phyloP scores from a whole-genome alignment of 305 asterid genomes.

The Fraxinus paxiana region DNA sequence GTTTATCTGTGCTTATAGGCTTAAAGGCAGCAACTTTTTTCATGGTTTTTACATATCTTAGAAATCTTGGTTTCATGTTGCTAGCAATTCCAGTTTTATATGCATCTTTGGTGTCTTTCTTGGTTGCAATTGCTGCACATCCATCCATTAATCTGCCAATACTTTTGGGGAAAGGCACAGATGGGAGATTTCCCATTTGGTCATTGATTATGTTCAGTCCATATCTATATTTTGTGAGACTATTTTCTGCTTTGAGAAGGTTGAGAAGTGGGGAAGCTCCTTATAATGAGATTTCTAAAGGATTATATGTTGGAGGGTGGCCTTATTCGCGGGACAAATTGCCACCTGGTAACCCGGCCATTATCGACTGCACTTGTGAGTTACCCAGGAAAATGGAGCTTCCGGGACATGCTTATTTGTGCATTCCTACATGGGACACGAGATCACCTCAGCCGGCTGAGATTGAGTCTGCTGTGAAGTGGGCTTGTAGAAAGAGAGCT shows the following conservation, averaged over 20 bases:
- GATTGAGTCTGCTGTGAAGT: slow-evolving; percentile 78
- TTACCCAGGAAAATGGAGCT: slow-evolving; percentile 65
- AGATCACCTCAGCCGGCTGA: slow-evolving; percentile 73
- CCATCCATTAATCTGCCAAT: slow-evolving; percentile 76
- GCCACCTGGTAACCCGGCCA: slow-evolving; percentile 86
- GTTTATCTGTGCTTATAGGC: slow-evolving; percentile 64
- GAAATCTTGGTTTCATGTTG: slow-evolving; percentile 38
- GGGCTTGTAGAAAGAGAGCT: slow-evolving; percentile 89
- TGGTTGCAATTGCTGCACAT: slow-evolving; percentile 70
- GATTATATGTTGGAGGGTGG: slow-evolving; percentile 91
- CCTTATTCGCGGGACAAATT: slow-evolving; percentile 57
- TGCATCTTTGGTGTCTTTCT: slow-evolving; percentile 55
- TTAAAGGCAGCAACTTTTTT: slow-evolving; percentile 57
- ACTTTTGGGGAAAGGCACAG: slow-evolving; percentile 68
- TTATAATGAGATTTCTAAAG: slow-evolving; percentile 58
- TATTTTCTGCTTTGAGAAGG: slow-evolving; percentile 62
- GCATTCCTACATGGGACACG: slow-evolving; percentile 88
- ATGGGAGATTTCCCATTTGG: slow-evolving; percentile 79
- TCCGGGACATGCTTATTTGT: slow-evolving; percentile 58
- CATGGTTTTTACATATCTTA: slow-evolving; percentile 45
- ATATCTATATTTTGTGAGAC: slow-evolving; percentile 65
- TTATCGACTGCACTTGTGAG: slow-evolving; percentile 90
- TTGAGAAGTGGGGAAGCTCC: slow-evolving; percentile 70
- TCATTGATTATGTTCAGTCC: slow-evolving; percentile 68
- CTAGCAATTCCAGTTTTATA: slow-evolving; percentile 64